Base-by-base conservation (phyloP, 352 stramenopile genomes). In the Phytophthora foliorum region DNA sequence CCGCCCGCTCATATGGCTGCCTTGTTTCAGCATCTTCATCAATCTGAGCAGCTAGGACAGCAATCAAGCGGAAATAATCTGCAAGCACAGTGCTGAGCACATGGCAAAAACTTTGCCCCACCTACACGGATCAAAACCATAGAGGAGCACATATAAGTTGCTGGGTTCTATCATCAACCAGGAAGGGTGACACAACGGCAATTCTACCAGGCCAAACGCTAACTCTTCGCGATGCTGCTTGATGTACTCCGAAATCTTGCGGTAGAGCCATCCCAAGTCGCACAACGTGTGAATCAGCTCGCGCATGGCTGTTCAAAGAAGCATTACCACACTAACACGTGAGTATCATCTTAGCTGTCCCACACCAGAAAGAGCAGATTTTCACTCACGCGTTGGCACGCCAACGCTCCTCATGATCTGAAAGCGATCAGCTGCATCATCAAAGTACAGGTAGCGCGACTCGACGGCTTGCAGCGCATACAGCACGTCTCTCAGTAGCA, bases 401-500 rank as follows among this genome's bases (percentile, higher is more conserved):
- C 86, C 82, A 8, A 89, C 86, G 53, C 86, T 82, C 51, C 80
- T 69, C 9, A 84, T 91, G 59, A 97, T 91, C 62, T 95, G 86
- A 62, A 95, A 95, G 19, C 84, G 82, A 45, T 96, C 89, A 9
- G 76, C 76, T 36, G 78, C 76, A 6, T 80, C 72, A 48, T 97
- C 89, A 72, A 95, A 95, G 66, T 89, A 95, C 24, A 97, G 75
- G 51, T 97, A 94, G 22, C 88, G 86, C 14, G 93, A 97, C 48
- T 98, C 94, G 54, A 98, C 97, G 25, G 91, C 94, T 77, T 98
- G 93, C 46, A 98, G 82, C 6, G 91, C 91, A 59, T 96, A 98
- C 49, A 98, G 63, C 4, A 98, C 87, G 52, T 98, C 94, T 16
- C 92, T 84, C 17, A 98, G 69, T n/a, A 98, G 75, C 22, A 97